A percentile compares a stretch with the other conserved stretches of the same genome.
phyloP scores from a whole-genome alignment of 1,284 basidiomycete genomes.

The Takashimella koratensis region DNA sequence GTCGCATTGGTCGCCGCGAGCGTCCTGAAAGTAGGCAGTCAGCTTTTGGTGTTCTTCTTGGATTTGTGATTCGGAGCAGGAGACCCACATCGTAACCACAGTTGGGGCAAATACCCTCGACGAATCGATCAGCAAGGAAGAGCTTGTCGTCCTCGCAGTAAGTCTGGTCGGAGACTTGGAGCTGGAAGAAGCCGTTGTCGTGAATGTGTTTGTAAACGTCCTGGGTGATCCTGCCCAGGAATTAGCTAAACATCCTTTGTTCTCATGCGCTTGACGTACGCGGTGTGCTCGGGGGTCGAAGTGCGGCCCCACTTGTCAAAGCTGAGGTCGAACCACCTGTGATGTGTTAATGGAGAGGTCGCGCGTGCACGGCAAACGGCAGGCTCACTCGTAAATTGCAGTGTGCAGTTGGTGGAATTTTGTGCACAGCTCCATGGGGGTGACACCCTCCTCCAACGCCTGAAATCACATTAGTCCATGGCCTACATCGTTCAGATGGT shows the following conservation, averaged over 20 bases:
- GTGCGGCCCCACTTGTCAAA: constrained; percentile 98
- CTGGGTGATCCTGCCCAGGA: constrained; percentile 68
- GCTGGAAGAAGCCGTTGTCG: constrained; percentile 69
- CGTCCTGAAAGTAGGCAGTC: constrained; percentile 69
- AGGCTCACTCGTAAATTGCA: constrained; percentile 87
- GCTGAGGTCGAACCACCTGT: constrained; percentile 56
- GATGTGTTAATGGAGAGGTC: neutral
- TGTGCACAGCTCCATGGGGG: constrained; percentile 83
- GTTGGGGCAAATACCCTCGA: constrained; percentile 89
- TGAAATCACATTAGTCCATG: constrained; percentile 52
- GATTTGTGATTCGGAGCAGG: too few relatives aligned
- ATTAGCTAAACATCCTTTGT: constrained; percentile 9
- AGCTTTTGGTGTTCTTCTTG: too few relatives aligned
- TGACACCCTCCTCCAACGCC: constrained; percentile 87
- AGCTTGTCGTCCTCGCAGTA: constrained; percentile 88
- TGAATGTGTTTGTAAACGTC: constrained; percentile 79
- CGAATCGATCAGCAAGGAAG: constrained; percentile 93
- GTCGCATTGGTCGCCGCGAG: constrained; percentile 98
- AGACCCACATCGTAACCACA: constrained; percentile 70
- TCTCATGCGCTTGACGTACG: constrained; percentile 54
- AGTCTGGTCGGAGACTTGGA: constrained; percentile 83
- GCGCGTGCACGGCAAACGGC: too few relatives aligned
- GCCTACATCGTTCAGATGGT: neutral
- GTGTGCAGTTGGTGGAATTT: constrained; percentile 89
- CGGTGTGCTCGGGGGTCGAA: constrained; percentile 83